Evolutionary conservation across 352 stramenopile species (phyloP).

Genomic region (Pythium coloratum): DNA sequence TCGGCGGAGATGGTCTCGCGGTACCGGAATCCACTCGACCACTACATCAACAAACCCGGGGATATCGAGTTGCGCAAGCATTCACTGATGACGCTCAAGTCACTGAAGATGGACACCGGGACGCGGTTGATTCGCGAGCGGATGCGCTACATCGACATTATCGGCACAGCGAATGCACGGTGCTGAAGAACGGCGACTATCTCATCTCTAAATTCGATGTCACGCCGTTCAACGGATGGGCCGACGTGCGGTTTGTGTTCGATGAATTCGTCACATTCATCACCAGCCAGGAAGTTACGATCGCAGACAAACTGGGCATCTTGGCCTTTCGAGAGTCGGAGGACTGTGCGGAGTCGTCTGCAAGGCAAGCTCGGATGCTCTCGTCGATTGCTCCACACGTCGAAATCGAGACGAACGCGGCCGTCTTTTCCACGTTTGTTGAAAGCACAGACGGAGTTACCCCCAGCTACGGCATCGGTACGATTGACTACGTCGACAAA

Average conservation of each 20-base stretch:
- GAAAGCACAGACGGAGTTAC: background rate
- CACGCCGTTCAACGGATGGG: conserved; percentile 13
- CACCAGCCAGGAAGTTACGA: conserved; percentile 12
- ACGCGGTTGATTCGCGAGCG: conserved; percentile 9
- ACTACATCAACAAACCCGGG: conserved; percentile 18
- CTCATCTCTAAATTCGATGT: conserved; percentile 18
- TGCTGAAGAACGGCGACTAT: conserved; percentile 19
- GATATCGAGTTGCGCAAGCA: conserved; percentile 7
- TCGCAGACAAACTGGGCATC: conserved; percentile 23
- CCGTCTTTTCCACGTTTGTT: conserved; percentile 15
- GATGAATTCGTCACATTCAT: conserved; percentile 15
- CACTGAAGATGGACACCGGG: conserved; percentile 1
- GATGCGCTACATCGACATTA: conserved; percentile 16
- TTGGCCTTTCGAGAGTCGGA: conserved; percentile 19
- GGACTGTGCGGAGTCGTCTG: conserved; percentile 1
- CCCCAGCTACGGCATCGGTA: conserved; percentile 6
- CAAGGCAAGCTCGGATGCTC: conserved; percentile 9
- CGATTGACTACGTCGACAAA: conserved; percentile 17
- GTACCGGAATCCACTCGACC: conserved; percentile 15
- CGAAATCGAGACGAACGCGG: conserved; percentile 21
- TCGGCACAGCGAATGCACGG: conserved; percentile 13
- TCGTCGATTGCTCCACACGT: background rate
- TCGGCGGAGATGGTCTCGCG: conserved; percentile 17
- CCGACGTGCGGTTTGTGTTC: conserved; percentile 14
- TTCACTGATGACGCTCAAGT: conserved; percentile 7